These are phyloP conservation scores for Leccinum variicolor DNA, from an alignment of 768 basidiomycete genomes.

Conservation along the genomic window DNA sequence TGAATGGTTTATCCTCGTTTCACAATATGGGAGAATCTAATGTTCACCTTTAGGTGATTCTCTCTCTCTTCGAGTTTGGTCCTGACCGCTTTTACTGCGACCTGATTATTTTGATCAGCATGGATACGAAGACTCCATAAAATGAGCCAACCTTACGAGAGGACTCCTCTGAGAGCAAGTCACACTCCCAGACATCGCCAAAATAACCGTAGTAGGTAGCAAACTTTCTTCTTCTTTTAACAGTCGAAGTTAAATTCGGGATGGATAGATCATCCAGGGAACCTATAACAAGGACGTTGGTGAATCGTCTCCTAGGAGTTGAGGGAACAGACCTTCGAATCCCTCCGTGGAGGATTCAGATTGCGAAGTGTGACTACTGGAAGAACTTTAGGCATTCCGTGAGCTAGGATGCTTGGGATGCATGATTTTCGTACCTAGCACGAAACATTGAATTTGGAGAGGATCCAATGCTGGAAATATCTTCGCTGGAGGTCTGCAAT, in stretches of 20 bases:
- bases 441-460: constrained; percentile 1
- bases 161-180: constrained; percentile 7
- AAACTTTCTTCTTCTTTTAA: constrained; percentile 5
- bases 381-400: constrained; percentile 2
- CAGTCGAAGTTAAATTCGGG: neutral
- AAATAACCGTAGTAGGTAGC: constrained; percentile 12
- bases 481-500: no score
- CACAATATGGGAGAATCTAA: neutral
- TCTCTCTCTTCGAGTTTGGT: neutral
- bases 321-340: constrained; percentile 8
- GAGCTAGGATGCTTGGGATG: neutral
- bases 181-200: constrained; percentile 25
- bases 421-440: constrained; percentile 5
- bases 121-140: neutral
- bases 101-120: constrained; percentile 4
- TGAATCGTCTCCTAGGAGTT: neutral
- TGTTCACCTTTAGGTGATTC: constrained; percentile 13
- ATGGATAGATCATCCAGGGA: constrained; percentile 6
- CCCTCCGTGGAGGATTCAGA: constrained; percentile 8
- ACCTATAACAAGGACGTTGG: constrained; percentile 1
- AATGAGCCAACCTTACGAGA: constrained; percentile 4
- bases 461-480: no score
- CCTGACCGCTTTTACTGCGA: constrained; percentile 22
- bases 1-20: neutral
- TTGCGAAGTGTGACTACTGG: constrained; percentile 11